Evolutionary conservation across 177 flowering plant species (phyloP).

Genomic region (Vitis hybrid): DNA sequence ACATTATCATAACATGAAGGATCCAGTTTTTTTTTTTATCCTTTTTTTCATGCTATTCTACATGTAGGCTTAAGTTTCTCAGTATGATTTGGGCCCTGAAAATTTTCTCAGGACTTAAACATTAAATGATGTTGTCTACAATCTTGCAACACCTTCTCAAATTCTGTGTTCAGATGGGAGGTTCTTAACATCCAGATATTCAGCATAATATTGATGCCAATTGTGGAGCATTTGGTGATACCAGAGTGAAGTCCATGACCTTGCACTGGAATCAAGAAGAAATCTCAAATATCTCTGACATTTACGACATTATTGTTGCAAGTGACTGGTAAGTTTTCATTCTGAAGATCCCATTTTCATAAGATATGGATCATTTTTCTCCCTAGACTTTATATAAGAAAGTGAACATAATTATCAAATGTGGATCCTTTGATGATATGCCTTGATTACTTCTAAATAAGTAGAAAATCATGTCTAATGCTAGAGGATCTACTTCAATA

Average conservation of each 20-base stretch:
- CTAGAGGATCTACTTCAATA: neutral
- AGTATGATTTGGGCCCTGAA: neutral
- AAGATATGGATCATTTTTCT: neutral
- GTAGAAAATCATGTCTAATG: neutral
- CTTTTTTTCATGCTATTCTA: too few species aligned
- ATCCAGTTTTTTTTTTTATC: too few species aligned
- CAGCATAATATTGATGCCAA: conserved; percentile 67
- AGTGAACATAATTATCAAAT: neutral
- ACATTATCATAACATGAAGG: too few species aligned
- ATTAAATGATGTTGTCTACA: neutral
- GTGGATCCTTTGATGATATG: neutral
- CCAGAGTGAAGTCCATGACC: conserved; percentile 55
- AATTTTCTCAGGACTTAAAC: neutral
- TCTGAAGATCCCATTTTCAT: neutral
- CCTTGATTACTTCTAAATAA: neutral
- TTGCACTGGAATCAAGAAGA: conserved; percentile 80
- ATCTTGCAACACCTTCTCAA: neutral
- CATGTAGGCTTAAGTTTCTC: neutral
- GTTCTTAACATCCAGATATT: conserved; percentile 73
- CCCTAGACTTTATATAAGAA: neutral
- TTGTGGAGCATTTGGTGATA: conserved; percentile 54
- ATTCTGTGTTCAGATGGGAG: conserved; percentile 3
- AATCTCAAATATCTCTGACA: conserved; percentile 24
- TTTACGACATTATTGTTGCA: conserved; percentile 60
- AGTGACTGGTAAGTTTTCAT: conserved; percentile 59